Base-by-base conservation (phyloP, 768 basidiomycete genomes). In the Rhodotorula toruloides region DNA sequence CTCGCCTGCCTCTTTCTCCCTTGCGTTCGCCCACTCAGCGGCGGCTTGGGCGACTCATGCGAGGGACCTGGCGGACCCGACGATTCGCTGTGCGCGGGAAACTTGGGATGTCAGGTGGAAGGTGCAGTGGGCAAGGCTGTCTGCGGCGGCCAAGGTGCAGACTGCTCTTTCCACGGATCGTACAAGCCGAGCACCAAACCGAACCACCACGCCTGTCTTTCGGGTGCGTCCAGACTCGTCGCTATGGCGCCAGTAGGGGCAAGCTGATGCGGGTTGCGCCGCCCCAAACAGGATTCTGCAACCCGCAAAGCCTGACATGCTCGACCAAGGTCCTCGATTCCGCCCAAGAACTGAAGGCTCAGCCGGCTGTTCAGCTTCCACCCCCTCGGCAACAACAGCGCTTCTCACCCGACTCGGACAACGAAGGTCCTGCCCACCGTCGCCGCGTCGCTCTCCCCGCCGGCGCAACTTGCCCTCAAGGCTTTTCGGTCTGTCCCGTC, bases 21-120 rank as follows among this genome's bases (percentile, higher is more conserved):
- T 13, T 40, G 3, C 12, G 4, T 7, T 22, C 1, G 4, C 43
- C 21, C 3, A 11, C 50, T 39, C 65, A 66, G 65, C 9, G 65
- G 65, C 16, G 65, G 65, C 16, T 55, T 67, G 6, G 65, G 65
- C 7, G 65, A 67, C 19, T 25, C 56, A 16, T 67, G 65, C 36
- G 60, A 67, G 25, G 65, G 65, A 0, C 54, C 55, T 1, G 65
- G 61, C 13, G 65, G 65, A 2, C 59, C 65, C 7, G 65, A 67
- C 55, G 65, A 67, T 50, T 52, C 60, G 21, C 37, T 67, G 2
- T 67, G 65, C 55, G 43, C 29, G 25, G 65, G 65, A 25, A 67
- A 67, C 43, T 31, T 67, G 3, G 43, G 55, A 2, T 67, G 65
- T 31, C 65, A 67, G n/a, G 34, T n/a, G 11, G 54, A 61, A 25